phyloP scores from a whole-genome alignment of 2,329 filamentous ascomycete genomes.

The Mycosphaerelloides madeirae region DNA sequence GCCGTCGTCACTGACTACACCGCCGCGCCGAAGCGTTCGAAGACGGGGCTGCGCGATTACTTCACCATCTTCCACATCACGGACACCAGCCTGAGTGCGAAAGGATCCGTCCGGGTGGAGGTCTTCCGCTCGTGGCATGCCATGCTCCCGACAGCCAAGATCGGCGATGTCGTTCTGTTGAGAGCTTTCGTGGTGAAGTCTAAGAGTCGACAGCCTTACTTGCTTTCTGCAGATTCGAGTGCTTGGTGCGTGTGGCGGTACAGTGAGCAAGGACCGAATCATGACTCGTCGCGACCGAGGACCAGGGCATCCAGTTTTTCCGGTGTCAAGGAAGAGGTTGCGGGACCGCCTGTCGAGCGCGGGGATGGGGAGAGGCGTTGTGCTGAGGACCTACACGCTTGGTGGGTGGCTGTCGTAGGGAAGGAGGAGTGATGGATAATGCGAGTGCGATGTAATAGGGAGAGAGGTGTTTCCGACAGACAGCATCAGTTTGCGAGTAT shows the following conservation, averaged over 20 bases:
- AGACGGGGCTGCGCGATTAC: constrained; percentile 41
- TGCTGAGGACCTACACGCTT: constrained; percentile 37
- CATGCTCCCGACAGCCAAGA: constrained; percentile 38
- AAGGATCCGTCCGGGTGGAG: constrained; percentile 31
- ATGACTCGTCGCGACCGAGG: constrained; percentile 10
- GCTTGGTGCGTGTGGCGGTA: constrained; percentile 46
- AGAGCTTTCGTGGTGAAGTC: constrained; percentile 42
- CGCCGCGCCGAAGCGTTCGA: constrained; percentile 34
- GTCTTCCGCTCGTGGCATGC: constrained; percentile 42
- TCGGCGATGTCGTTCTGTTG: constrained; percentile 44
- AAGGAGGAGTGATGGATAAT: too few relatives aligned
- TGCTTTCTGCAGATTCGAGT: constrained; percentile 41
- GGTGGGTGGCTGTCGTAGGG: constrained; percentile 30
- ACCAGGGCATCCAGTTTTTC: constrained; percentile 15
- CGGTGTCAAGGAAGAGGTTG: constrained; percentile 38
- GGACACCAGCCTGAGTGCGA: constrained; percentile 30
- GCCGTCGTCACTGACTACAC: constrained; percentile 38
- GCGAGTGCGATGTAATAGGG: too few relatives aligned
- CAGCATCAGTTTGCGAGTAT: too few relatives aligned
- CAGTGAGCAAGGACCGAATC: constrained; percentile 24
- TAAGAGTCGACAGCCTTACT: constrained; percentile 31
- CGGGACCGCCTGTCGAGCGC: constrained; percentile 43
- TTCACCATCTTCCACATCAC: constrained; percentile 40
- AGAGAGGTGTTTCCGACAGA: too few relatives aligned
- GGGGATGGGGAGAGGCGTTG: constrained; percentile 42